Evolutionary conservation across 2,329 filamentous ascomycete genomes (phyloP), one percentile per base, ranked within the genome.

Genomic region (Penicillium frequentans): DNA sequence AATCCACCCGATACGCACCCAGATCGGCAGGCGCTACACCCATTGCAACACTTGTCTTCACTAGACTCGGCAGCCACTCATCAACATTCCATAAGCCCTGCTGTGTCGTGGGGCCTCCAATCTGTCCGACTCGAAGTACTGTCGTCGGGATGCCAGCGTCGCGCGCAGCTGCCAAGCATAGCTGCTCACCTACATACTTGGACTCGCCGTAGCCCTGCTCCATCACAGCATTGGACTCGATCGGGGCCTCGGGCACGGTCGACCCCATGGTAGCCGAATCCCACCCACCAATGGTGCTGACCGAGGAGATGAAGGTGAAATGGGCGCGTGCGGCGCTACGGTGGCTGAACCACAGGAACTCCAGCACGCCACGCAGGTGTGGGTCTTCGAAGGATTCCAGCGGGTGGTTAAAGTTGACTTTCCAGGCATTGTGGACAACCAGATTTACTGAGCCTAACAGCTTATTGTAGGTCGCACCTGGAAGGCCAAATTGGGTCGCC

Each of bases 361-460:
- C 58, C 5, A 63, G 59, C 1, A 74, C 60, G 5, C 68, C 68
- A 3, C 51, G 53, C 5, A 58, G 35, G 42, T 49, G 45, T 13
- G 55, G 55, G 31, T 33, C 31, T 46, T 77, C 77, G 63, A 87
- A 87, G 57, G 78, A 82, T 29, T 70, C 71, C 1, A 87, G 72
- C 5, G 79, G 77, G 52, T 84, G 74, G 19, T 79, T 80, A 71
- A 88, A 87, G 69, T 87, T 86, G 21, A 87, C 85, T 2, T 80
- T 75, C 85, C 85, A 87, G n/a, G 84, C 84, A 4, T 84, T 75
- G 65, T 87, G 85, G 55, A 89, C 78, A 16, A 90, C 75, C 3
- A 29, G 49, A 16, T 56, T 54, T 8, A 37, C 35, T 10, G 35
- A 23, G 29, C 11, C 5, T 9, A 23, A 1, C 11, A 53, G 31